Conservation (phyloP, 1,139 yeast genomes). For the Hansenula anomala region DNA sequence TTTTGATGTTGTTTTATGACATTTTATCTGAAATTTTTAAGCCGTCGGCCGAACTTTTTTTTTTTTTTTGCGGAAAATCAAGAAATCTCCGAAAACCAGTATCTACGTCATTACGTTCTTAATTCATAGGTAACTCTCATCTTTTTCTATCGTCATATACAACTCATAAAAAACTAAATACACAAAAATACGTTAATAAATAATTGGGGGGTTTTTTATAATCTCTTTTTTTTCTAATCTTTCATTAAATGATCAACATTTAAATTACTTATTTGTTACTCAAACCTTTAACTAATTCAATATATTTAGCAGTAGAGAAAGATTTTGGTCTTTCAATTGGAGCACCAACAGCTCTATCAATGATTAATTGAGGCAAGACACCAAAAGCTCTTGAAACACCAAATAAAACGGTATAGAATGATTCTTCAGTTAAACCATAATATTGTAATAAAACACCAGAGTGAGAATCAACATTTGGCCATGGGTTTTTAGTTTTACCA, state of each 20-base stretch:
- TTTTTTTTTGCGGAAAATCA: too few relatives aligned
- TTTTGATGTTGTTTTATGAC: too few relatives aligned
- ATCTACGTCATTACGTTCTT: too few relatives aligned
- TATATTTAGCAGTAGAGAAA: constrained; percentile 59
- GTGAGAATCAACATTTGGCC: constrained; percentile 98
- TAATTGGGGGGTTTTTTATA: too few relatives aligned
- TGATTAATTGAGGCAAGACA: constrained; percentile 93
- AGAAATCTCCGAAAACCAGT: too few relatives aligned
- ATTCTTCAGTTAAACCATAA: constrained; percentile 93
- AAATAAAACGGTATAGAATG: constrained; percentile 95
- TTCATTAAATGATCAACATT: not conserved
- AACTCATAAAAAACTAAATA: constrained; percentile 1
- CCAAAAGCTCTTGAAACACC: constrained; percentile 99
- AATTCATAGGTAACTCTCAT: too few relatives aligned
- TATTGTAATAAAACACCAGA: constrained; percentile 96
- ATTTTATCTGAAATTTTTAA: too few relatives aligned
- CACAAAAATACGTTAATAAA: not conserved
- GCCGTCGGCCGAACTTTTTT: too few relatives aligned
- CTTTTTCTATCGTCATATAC: too few relatives aligned
- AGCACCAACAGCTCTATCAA: constrained; percentile 93
- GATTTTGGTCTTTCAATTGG: constrained; percentile 99
- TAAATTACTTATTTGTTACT: constrained; percentile 13
- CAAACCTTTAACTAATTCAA: constrained; percentile 32
- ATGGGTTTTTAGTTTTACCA: constrained; percentile 98
- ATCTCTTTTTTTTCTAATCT: not conserved